A percentile compares a stretch with the other conserved stretches of the same genome.
These are phyloP conservation scores for Stentor coeruleus DNA, from an alignment of 73 alveolate species.

Conservation along the genomic window DNA sequence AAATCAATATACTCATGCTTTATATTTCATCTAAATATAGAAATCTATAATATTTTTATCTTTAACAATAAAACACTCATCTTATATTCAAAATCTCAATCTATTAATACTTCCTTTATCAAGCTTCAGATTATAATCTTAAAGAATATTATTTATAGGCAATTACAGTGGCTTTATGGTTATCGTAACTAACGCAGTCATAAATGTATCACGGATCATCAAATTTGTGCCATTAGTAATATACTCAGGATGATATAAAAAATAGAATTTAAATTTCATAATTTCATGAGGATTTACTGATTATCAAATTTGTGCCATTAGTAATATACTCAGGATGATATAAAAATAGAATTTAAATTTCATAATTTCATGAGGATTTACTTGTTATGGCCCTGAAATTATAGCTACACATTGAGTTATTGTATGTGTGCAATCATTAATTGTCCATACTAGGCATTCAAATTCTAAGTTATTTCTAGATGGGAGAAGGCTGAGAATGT, in stretches of 20 bases:
- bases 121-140: too few relatives aligned
- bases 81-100: too few relatives aligned
- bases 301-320: background rate
- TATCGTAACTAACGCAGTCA: slow-evolving; percentile 25
- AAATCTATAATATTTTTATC: too few relatives aligned
- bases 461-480: too few relatives aligned
- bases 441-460: too few relatives aligned
- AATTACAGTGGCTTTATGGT: too few relatives aligned
- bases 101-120: too few relatives aligned
- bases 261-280: background rate
- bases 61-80: too few relatives aligned
- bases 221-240: background rate
- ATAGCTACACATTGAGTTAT: too few relatives aligned
- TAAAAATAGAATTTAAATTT: background rate
- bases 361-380: background rate
- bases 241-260: slow-evolving; percentile 20
- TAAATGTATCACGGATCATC: slow-evolving; percentile 1
- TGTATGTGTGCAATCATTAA: too few relatives aligned
- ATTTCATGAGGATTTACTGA: background rate
- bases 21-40: background rate
- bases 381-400: too few relatives aligned
- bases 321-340: slow-evolving; percentile 19
- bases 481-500: slow-evolving; percentile 16
- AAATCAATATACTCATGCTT: background rate
- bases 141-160: too few relatives aligned